These are phyloP conservation scores for Carex arenaria DNA, from an alignment of 202 grass and related monocot species.

Conservation along the genomic window DNA sequence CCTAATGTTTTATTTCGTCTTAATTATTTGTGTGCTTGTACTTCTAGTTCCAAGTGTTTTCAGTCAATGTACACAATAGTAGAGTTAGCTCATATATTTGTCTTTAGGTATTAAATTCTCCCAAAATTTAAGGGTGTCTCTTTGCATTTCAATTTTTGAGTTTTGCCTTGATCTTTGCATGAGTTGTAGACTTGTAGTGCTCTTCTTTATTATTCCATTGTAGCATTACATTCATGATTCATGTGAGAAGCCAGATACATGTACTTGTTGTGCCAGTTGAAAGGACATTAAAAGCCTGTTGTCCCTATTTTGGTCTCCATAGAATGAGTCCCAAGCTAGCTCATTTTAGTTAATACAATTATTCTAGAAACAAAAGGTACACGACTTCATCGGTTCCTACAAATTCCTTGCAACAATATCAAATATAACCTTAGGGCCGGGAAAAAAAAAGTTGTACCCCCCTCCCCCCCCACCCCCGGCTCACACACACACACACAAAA, in stretches of 20 bases:
- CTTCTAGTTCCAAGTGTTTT: constrained; percentile 8
- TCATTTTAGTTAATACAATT: constrained; percentile 23
- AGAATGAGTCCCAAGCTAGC: neutral
- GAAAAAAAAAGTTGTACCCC: neutral
- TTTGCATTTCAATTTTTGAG: constrained; percentile 8
- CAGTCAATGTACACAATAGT: constrained; percentile 18
- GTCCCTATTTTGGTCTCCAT: constrained; percentile 13
- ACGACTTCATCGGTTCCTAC: neutral
- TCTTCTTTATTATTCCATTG: neutral
- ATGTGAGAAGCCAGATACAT: constrained; percentile 23
- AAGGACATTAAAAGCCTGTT: constrained; percentile 34
- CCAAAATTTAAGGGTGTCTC: constrained; percentile 27
- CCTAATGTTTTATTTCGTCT: neutral
- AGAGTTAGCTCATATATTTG: constrained; percentile 7
- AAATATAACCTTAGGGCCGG: neutral
- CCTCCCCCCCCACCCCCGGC: neutral
- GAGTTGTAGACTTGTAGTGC: constrained; percentile 11
- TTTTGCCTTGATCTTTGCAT: constrained; percentile 6
- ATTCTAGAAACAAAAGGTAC: neutral
- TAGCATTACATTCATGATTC: neutral
- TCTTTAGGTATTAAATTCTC: constrained; percentile 25
- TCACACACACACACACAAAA: too few species aligned
- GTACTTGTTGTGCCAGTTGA: constrained; percentile 34
- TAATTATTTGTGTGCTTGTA: constrained; percentile 7
- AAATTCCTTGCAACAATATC: constrained; percentile 16